phyloP scores from a whole-genome alignment of 2,329 filamentous ascomycete genomes.

The Dothideomycetes sp. region DNA sequence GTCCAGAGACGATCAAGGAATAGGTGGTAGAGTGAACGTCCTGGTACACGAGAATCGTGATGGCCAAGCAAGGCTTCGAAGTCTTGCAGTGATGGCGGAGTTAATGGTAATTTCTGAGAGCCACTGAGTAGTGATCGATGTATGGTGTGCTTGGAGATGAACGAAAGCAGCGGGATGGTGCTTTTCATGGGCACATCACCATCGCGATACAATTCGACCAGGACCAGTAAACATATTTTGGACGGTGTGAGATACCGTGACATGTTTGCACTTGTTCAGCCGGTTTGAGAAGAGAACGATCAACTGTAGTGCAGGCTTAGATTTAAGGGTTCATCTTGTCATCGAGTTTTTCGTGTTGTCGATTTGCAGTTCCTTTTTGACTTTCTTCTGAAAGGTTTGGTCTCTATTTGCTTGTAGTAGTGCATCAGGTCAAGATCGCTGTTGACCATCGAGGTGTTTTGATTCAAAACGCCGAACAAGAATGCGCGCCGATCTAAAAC shows the following conservation, averaged over 20 bases:
- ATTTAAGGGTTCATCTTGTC: no score
- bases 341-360: no score
- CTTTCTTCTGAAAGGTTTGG: no score
- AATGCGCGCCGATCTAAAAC: no score
- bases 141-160: conserved; percentile 60
- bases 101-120: conserved; percentile 1
- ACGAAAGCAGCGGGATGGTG: conserved; percentile 64
- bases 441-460: no score
- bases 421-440: no score
- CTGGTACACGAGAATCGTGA: conserved; percentile 50
- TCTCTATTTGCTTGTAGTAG: no score
- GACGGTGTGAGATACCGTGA: conserved; percentile 79
- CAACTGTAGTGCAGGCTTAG: no score
- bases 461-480: no score
- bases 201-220: conserved; percentile 64
- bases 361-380: no score
- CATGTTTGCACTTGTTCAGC: no score
- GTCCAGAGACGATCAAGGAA: conserved; percentile 76
- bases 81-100: conserved; percentile 33
- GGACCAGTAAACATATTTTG: conserved; percentile 71
- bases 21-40: conserved; percentile 76
- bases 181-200: conserved; percentile 18
- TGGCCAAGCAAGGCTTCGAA: conserved; percentile 24
- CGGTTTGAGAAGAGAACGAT: no score
- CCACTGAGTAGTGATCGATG: conserved; percentile 15